Evolutionary conservation across 495 filamentous ascomycete species (phyloP).

Genomic region (Immersiella caudata): DNA sequence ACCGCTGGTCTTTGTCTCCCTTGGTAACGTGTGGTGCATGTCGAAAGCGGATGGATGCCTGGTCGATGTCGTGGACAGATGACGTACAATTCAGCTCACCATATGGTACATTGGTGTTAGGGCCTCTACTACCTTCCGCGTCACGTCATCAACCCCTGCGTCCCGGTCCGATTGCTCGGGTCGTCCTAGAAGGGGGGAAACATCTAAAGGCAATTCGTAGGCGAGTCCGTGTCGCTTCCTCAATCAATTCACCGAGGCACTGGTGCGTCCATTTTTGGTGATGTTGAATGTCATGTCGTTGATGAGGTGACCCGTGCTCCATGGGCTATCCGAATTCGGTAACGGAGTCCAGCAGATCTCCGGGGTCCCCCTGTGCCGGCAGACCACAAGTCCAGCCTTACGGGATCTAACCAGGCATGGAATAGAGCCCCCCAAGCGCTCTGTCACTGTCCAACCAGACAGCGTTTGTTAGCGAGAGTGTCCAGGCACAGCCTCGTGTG

Average conservation of each 20-base stretch:
- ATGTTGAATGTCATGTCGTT: background rate
- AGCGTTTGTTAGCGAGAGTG: slow-evolving; percentile 4
- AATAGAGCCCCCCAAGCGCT: background rate
- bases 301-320: background rate
- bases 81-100: background rate
- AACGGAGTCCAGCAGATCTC: background rate
- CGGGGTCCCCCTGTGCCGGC: background rate
- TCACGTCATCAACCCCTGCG: background rate
- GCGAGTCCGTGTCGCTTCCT: background rate
- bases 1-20: slow-evolving; percentile 3
- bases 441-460: slow-evolving; percentile 4
- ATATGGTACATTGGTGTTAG: background rate
- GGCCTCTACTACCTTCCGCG: background rate
- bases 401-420: background rate
- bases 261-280: background rate
- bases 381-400: background rate
- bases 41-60: background rate
- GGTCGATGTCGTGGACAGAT: background rate
- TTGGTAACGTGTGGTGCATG: background rate
- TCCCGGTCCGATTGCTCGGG: background rate
- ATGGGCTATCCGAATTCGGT: background rate
- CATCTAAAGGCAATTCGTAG: background rate
- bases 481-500: slow-evolving; percentile 13
- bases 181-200: background rate
- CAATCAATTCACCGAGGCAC: background rate